Evolutionary conservation across 1,284 basidiomycete species (phyloP).

Genomic region (Psilocybe mexicana): DNA sequence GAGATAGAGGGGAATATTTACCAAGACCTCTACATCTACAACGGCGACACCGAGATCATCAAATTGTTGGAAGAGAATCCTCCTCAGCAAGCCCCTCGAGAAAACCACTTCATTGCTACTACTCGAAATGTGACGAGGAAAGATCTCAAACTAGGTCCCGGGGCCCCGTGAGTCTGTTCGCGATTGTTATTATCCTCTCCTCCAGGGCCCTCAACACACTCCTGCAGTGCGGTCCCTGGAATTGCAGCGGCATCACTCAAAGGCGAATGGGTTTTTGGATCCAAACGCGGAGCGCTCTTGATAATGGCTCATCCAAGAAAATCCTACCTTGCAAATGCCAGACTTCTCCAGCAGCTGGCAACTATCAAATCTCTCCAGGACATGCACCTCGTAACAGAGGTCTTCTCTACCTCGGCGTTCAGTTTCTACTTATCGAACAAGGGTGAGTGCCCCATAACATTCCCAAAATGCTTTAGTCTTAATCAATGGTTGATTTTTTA

Average conservation of each 20-base stretch:
- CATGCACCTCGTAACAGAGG: background rate
- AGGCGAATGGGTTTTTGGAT: background rate
- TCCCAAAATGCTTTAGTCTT: too few species aligned
- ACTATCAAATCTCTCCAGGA: background rate
- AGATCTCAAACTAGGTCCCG: background rate
- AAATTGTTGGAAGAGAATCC: background rate
- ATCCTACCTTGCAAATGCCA: background rate
- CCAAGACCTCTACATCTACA: background rate
- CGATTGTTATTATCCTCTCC: background rate
- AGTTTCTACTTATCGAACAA: background rate
- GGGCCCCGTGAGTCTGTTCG: background rate
- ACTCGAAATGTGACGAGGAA: background rate
- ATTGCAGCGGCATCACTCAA: background rate
- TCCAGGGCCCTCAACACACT: background rate
- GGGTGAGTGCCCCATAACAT: background rate
- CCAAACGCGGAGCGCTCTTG: background rate
- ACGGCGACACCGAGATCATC: background rate
- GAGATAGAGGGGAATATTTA: background rate
- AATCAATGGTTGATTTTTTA: background rate
- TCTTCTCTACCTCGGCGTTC: background rate
- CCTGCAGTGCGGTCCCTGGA: background rate
- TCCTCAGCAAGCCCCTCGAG: background rate
- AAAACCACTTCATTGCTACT: background rate
- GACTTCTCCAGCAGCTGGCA: background rate
- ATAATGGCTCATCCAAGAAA: background rate